Evolutionary conservation across 1,284 basidiomycete species (phyloP).

Genomic region (Cutaneotrichosporon sp.): DNA sequence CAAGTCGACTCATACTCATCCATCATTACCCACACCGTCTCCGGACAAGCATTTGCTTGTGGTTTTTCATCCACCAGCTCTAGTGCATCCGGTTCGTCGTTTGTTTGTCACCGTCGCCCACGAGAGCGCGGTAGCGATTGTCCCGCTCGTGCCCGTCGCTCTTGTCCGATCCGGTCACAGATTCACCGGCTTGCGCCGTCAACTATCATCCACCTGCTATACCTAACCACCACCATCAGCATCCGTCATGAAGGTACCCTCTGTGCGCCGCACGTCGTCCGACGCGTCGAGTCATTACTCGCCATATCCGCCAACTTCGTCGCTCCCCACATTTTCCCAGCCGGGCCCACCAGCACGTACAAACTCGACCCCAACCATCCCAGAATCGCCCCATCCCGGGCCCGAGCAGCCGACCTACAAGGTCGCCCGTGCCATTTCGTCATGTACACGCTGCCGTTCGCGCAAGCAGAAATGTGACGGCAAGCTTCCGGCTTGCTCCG

Average conservation of each 20-base stretch:
- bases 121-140: not conserved
- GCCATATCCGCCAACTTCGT: slow-evolving; percentile 34
- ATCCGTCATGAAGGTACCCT: slow-evolving; percentile 34
- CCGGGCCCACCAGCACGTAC: slow-evolving; percentile 17
- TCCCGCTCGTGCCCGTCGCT: slow-evolving; percentile 8
- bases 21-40: not conserved
- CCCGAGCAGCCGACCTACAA: slow-evolving; percentile 36
- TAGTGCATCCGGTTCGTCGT: not conserved
- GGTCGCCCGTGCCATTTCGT: slow-evolving; percentile 53
- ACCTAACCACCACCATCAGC: slow-evolving; percentile 4
- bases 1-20: not conserved
- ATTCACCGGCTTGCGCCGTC: slow-evolving; percentile 7
- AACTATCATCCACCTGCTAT: not conserved
- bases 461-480: slow-evolving; percentile 55
- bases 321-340: slow-evolving; percentile 20
- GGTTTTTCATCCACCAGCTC: not conserved
- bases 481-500: slow-evolving; percentile 53
- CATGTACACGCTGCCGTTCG: slow-evolving; percentile 52
- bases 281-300: slow-evolving; percentile 30
- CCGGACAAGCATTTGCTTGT: not conserved
- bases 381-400: not conserved
- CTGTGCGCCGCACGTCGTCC: slow-evolving; percentile 25
- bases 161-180: slow-evolving; percentile 10
- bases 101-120: not conserved
- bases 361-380: slow-evolving; percentile 10